phyloP scores from a whole-genome alignment of 176 grass and related monocot species.

The Aegilops speltoides region DNA sequence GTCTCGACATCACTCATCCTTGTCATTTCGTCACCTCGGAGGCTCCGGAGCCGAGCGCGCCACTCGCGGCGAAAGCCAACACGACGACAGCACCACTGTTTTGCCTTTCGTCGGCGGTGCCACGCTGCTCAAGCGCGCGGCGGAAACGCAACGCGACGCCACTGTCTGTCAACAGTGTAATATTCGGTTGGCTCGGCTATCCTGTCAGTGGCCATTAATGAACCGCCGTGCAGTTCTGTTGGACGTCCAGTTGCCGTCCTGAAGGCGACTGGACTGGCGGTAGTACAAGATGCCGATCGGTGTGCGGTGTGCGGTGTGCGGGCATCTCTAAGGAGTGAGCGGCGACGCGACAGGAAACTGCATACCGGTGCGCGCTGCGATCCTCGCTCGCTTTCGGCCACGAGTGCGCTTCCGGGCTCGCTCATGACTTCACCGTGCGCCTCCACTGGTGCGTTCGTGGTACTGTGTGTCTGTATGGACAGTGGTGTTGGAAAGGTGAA shows the following conservation, averaged over 20 bases:
- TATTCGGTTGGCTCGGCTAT: not conserved
- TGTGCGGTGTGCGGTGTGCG: not conserved
- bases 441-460: not conserved
- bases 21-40: too few species aligned
- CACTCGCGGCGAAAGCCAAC: too few species aligned
- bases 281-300: too few species aligned
- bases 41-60: too few species aligned
- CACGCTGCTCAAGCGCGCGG: not conserved
- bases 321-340: not conserved
- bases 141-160: not conserved
- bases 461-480: not conserved
- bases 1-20: too few species aligned
- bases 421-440: not conserved
- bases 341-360: not conserved
- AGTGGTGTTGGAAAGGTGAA: not conserved
- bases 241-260: not conserved
- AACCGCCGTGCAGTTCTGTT: not conserved
- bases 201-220: not conserved
- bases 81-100: too few species aligned
- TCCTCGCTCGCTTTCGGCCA: slow-evolving; percentile 3
- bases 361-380: not conserved
- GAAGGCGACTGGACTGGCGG: not conserved
- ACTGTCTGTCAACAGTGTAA: not conserved
- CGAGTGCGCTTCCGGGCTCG: not conserved
- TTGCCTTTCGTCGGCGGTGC: too few species aligned